These are phyloP conservation scores for Sinapis alba DNA, from an alignment of 441 rosid genomes.

Conservation along the genomic window DNA sequence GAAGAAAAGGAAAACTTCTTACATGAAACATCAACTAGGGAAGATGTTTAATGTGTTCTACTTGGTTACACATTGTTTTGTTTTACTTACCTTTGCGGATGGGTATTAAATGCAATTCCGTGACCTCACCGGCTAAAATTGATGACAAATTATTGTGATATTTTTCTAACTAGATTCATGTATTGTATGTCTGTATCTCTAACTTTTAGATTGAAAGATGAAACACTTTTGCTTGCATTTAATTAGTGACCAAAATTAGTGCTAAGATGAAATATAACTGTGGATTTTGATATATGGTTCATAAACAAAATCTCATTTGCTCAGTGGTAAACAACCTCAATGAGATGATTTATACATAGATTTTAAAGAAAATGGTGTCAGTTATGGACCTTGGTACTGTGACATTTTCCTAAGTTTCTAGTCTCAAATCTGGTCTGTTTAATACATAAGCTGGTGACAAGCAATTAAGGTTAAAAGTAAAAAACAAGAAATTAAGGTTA, in stretches of 20 bases:
- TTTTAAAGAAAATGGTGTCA: background rate
- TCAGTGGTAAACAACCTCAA: background rate
- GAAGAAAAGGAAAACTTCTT: background rate
- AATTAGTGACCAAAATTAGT: background rate
- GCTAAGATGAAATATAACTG: background rate
- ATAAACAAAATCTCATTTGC: background rate
- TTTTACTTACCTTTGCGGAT: constrained; percentile 24
- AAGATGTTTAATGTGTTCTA: constrained; percentile 1
- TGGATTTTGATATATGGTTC: background rate
- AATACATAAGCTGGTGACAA: background rate
- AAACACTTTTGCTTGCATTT: background rate
- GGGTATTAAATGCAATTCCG: constrained; percentile 26
- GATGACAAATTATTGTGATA: background rate
- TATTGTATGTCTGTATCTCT: background rate
- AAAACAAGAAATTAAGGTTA: background rate
- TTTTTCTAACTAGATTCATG: background rate
- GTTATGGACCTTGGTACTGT: background rate
- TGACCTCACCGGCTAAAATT: constrained; percentile 35
- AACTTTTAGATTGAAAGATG: background rate
- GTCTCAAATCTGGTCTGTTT: background rate
- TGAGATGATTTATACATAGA: background rate
- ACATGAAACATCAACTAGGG: background rate
- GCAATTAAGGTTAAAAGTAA: background rate
- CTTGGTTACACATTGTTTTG: background rate
- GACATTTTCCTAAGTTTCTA: background rate